These are phyloP conservation scores for Yamadazyma jaroonii DNA, from an alignment of 1,139 yeast species.

Conservation along the genomic window DNA sequence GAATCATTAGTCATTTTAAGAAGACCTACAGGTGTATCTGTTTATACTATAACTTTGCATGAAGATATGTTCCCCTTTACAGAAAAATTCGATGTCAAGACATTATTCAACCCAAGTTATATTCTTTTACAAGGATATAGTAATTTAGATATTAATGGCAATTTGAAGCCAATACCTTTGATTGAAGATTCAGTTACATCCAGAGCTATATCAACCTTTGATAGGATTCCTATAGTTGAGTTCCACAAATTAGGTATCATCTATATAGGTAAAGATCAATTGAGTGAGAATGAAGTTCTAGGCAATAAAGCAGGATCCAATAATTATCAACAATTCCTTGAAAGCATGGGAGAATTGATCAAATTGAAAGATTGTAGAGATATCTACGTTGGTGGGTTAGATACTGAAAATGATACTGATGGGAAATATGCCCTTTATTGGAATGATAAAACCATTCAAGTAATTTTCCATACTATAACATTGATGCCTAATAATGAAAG, in stretches of 20 bases:
- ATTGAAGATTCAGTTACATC: conserved; percentile 47
- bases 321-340: conserved; percentile 58
- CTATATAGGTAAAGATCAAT: conserved; percentile 70
- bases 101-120: conserved; percentile 24
- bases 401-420: conserved; percentile 63
- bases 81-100: conserved; percentile 7
- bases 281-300: conserved; percentile 60
- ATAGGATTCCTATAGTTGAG: conserved; percentile 74
- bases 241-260: conserved; percentile 78
- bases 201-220: conserved; percentile 65
- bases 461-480: conserved; percentile 76
- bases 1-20: conserved; percentile 52
- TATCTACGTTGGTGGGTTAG: conserved; percentile 78
- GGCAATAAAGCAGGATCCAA: conserved; percentile 64
- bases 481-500: conserved; percentile 62
- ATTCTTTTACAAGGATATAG: conserved; percentile 32
- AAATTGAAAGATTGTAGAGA: conserved; percentile 49
- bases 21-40: conserved; percentile 65
- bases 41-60: conserved; percentile 46
- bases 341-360: conserved; percentile 57
- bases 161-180: conserved; percentile 34
- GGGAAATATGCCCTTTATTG: conserved; percentile 77
- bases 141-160: conserved; percentile 18
- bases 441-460: conserved; percentile 68
- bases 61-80: conserved; percentile 15